Conservation (phyloP, 192 early-diverging fungal genomes). For the Cladochytrium replicatum region DNA sequence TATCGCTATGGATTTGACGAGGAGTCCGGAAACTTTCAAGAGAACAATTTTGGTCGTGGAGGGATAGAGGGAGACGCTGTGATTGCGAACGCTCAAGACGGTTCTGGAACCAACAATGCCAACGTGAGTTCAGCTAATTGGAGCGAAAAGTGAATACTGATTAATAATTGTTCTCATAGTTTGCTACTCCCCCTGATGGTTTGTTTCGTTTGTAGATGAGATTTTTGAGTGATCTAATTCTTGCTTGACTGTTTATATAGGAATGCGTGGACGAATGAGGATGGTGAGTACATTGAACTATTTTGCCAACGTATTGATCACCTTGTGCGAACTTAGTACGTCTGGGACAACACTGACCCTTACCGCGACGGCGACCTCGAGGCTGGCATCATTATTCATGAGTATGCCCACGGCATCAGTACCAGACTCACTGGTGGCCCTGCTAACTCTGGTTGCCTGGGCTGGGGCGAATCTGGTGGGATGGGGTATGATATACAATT, state of each 20-base stretch:
- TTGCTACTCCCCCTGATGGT: conserved; percentile 92
- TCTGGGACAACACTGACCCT: conserved; percentile 69
- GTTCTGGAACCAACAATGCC: conserved; percentile 77
- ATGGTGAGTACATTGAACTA: too few species aligned
- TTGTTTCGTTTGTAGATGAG: too few species aligned
- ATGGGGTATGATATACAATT: too few species aligned
- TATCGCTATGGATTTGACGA: conserved; percentile 88
- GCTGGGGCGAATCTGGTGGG: conserved; percentile 77
- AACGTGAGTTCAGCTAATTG: too few species aligned
- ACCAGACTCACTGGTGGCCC: conserved; percentile 88
- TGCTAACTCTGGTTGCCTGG: conserved; percentile 78
- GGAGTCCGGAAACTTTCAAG: conserved; percentile 88
- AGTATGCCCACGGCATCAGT: conserved; percentile 88
- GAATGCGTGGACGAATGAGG: conserved; percentile 78
- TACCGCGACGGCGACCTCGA: conserved; percentile 81
- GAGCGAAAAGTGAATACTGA: background rate
- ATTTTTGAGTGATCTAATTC: too few species aligned
- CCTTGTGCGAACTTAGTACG: too few species aligned
- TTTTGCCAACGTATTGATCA: too few species aligned
- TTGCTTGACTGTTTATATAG: too few species aligned
- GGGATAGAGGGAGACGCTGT: conserved; percentile 75
- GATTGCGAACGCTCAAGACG: conserved; percentile 87
- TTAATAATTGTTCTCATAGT: conserved; percentile 31
- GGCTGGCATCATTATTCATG: conserved; percentile 87
- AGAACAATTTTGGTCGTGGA: conserved; percentile 72